Evolutionary conservation across 2,329 filamentous ascomycete species (phyloP), one percentile per base, ranked within the genome.

Genomic region (Fragosphaeria purpurea): DNA sequence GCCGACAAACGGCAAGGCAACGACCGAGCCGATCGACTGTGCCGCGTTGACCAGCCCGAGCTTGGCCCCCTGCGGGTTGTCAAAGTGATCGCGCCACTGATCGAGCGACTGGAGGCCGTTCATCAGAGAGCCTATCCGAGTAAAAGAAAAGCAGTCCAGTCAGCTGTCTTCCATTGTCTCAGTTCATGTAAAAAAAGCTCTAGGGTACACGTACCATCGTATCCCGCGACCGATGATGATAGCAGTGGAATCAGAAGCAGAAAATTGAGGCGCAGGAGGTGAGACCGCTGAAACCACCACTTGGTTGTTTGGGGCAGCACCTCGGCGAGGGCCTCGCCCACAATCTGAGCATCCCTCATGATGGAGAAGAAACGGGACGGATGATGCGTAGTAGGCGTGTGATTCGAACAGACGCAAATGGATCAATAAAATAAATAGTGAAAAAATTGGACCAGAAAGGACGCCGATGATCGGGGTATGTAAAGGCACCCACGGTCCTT

Each of bases 1-100:
- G 33, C 76, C 77, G 48, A 76, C 76, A 10, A 71, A 58, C 1
- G 79, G 62, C 5, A 63, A 49, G 4, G 57, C 56, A 7, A 64
- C 51, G 1, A 69, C 59, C 11, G 60, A 62, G 7, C 65, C 66
- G 40, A 61, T 60, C 4, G 57, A 58, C 39, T 60, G 56, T 7
- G 58, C 61, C 12, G 60, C 57, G 13, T 58, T 62, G 30, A 64
- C 56, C 6, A 60, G 53, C n/a, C 63, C 63, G 10, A 64, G 57
- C 3, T 55, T 42, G 13, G 58, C 55, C 9, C 60, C 61, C 7
- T 47, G 40, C 3, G 62, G 63, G 5, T 61, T 56, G 31, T 59
- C 58, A 33, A 69, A 64, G 54, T 66, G 67, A 6, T 50, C 43
- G 47, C 61, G 59, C 67, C 67, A 70, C 48, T 61, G 54, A 1